Evolutionary conservation across 164 flowering plant species (phyloP), one percentile per base, ranked within the genome.

Genomic region (Chimonanthus salicifolius): DNA sequence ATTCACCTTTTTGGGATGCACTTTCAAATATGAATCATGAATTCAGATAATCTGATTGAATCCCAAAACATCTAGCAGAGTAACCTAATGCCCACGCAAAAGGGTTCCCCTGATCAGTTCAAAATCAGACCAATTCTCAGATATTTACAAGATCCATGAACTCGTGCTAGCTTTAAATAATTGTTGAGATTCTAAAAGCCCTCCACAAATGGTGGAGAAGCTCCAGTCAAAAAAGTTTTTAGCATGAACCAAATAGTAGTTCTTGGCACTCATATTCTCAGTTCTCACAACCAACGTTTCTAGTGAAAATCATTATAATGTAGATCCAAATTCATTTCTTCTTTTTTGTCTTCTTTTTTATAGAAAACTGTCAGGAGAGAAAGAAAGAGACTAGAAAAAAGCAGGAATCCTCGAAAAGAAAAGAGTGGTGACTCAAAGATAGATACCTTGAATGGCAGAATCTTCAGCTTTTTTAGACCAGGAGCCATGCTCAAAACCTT

Each of bases 401-500:
- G 44, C 66, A 63, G 66, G 15, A 63, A 63, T 63, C 44, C 66
- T 33, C 2, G 20, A 62, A 62, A 62, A 16, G 15, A 62, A 54
- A 7, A 18, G 66, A 66, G 46, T 13, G 16, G 15, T 66, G 47
- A 66, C 45, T 15, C 16, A 66, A 18, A 4, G 16, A 54, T 54
- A 66, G 48, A 66, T 79, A 94, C 98, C 90, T 85, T 85, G 83
- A 94, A 94, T 74, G 99, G 97, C 81, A 94, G 78, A 75, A 94
- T 94, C 67, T 92, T 91, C 33, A 94, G 87, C 83, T 89, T 90
- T 81, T 92, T 97, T 58, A 94, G 77, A 11, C 98, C 98, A 63
- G 93, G 99, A 66, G 99, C 97, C 99, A 94, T 94, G 90, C 97
- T 86, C 60, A 92, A 67, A 70, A 94, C 97, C 84, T 89, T 92